Conservation (phyloP, 305 asterid genomes). For the Fraxinus sp. region DNA sequence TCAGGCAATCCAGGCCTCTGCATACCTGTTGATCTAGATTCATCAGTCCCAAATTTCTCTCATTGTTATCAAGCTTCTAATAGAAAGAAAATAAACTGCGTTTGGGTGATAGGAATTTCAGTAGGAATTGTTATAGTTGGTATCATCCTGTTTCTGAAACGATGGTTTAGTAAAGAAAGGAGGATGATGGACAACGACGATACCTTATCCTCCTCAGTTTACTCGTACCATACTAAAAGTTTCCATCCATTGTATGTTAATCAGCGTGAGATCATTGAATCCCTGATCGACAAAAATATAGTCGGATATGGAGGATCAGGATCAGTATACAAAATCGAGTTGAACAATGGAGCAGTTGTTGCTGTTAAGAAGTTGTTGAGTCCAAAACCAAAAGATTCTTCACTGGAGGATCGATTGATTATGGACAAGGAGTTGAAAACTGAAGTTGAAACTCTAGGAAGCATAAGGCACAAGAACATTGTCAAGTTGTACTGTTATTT, state of each 20-base stretch:
- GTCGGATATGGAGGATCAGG: conserved; percentile 95
- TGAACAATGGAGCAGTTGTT: conserved; percentile 50
- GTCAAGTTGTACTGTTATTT: conserved; percentile 77
- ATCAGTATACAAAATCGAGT: conserved; percentile 69
- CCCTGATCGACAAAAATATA: conserved; percentile 78
- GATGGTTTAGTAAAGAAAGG: conserved; percentile 48
- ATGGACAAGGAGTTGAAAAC: conserved; percentile 68
- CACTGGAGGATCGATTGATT: conserved; percentile 37
- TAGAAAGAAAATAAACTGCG: conserved; percentile 35
- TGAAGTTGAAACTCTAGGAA: conserved; percentile 87
- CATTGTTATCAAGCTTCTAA: conserved; percentile 35
- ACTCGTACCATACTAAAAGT: conserved; percentile 66
- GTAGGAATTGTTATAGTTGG: conserved; percentile 51
- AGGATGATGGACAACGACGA: conserved; percentile 47
- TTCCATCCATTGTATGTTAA: conserved; percentile 78
- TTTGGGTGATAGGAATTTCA: conserved; percentile 56
- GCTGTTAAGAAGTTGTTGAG: conserved; percentile 92
- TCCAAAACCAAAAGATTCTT: conserved; percentile 41
- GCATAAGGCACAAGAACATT: conserved; percentile 88
- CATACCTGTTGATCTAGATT: conserved; percentile 33
- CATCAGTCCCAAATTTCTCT: conserved; percentile 31
- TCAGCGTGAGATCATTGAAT: conserved; percentile 65
- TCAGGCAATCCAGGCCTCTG: conserved; percentile 68
- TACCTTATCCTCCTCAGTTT: conserved; percentile 49
- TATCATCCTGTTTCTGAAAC: conserved; percentile 40